Percentiles rank a stretch among this genome's conserved stretches.
These are phyloP conservation scores for Russula sp. DNA, from an alignment of 768 basidiomycete species.

Conservation along the genomic window DNA sequence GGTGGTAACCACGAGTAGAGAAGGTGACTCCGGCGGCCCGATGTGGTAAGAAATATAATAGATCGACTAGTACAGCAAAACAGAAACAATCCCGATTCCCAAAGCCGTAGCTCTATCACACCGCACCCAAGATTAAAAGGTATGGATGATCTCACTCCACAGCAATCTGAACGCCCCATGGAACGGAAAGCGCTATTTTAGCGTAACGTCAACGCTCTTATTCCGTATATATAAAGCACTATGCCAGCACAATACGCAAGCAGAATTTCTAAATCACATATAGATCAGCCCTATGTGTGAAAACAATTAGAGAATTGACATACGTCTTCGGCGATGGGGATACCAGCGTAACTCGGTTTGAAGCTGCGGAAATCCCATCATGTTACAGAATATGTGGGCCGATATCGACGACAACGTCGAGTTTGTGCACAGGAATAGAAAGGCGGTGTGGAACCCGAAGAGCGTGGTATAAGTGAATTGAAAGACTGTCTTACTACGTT, in stretches of 20 bases:
- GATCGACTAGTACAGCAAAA: not conserved
- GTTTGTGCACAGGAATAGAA: constrained; percentile 80
- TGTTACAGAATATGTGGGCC: constrained; percentile 90
- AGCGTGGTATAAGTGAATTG: constrained; percentile 89
- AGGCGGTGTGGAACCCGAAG: constrained; percentile 84
- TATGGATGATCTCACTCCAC: not conserved
- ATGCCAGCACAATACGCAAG: constrained; percentile 59
- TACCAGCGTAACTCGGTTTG: constrained; percentile 52
- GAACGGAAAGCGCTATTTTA: constrained; percentile 44
- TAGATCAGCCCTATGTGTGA: constrained; percentile 20
- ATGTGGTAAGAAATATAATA: not conserved
- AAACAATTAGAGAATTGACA: constrained; percentile 29
- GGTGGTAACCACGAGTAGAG: not conserved
- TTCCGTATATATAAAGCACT: constrained; percentile 51
- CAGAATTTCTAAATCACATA: constrained; percentile 47
- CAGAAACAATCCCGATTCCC: not conserved
- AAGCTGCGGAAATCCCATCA: constrained; percentile 85
- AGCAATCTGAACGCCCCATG: not conserved
- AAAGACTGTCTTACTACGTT: constrained; percentile 52
- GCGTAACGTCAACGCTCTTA: constrained; percentile 50
- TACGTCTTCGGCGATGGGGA: constrained; percentile 52
- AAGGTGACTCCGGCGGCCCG: constrained; percentile 6
- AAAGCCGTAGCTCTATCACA: not conserved
- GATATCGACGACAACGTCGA: constrained; percentile 74
- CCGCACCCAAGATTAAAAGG: not conserved